Base-by-base conservation (phyloP, 2,329 filamentous ascomycete genomes). In the Hymenoscyphus fructigenus region DNA sequence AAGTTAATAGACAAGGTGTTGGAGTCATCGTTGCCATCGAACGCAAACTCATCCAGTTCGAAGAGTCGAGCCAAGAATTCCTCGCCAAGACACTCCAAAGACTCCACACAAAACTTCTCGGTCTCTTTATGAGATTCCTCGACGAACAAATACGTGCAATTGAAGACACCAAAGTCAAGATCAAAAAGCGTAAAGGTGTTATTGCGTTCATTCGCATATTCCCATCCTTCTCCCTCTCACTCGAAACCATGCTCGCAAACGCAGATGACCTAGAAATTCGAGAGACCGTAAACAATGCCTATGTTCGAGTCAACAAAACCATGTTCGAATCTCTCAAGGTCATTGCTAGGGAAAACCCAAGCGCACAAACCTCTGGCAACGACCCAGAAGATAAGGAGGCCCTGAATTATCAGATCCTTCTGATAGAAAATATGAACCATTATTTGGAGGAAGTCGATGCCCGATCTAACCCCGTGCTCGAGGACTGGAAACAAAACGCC, bases 351-450 rank as follows among this genome's bases (percentile, higher is more conserved):
- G 87, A 89, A 81, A 91, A 83, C 75, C 87, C 80, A 32, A 81
- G 78, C 64, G 75, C 64, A 76, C 81, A 67, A 76, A 82, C 69
- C 76, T 79, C 56, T 76, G 80, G 70, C 79, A 79, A 59, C 66
- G 89, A 91, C 71, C 85, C 86, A 0, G 95, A 98, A 76, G 95
- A 98, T 75, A 98, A 99, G 79, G 93, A 97, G 77, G 92, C 93
- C 5, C 85, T 99, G 66, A 98, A 98, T 79, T 97, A 96, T 79
- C 93, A 98, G 78, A 97, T 99, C 73, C 84, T 98, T 38, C 84
- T 98, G 62, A 98, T 99, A 71, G 94, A 99, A 78, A 99, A 99
- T 77, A 97, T 97, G 93, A 96, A 97, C 75, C 93, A 97, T 78
- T 98, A 96, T 79, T 82, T 95, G 12, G 93, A 98, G 76, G 93